A percentile compares a stretch with the other conserved stretches of the same genome.
These are phyloP conservation scores for Closterium sp. DNA, from an alignment of 139 green algal genomes.

Conservation along the genomic window DNA sequence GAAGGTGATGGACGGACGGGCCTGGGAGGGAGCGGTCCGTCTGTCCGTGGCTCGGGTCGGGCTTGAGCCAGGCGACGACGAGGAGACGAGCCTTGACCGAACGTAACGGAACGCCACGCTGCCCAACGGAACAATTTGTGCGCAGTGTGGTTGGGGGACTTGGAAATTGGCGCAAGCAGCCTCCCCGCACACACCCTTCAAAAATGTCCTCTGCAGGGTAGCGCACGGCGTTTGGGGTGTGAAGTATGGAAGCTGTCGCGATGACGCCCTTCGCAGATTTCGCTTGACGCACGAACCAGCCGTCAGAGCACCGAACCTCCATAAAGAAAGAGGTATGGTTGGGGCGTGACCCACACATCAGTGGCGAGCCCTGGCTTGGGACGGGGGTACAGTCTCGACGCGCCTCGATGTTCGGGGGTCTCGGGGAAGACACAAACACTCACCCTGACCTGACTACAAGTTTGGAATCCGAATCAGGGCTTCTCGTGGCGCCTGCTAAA, in stretches of 20 bases:
- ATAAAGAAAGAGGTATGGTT: neutral
- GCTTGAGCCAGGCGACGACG: neutral
- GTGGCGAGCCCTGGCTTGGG: too few species aligned
- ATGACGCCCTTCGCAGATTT: neutral
- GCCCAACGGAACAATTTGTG: neutral
- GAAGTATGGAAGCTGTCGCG: too few species aligned
- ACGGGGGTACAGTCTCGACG: neutral
- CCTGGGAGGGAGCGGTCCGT: too few species aligned
- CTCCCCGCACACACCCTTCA: neutral
- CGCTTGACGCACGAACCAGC: neutral
- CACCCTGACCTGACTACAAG: neutral
- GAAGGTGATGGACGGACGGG: neutral
- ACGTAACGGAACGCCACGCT: neutral
- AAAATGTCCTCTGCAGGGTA: too few species aligned
- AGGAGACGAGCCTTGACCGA: neutral
- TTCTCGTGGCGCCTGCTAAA: neutral
- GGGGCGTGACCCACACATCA: neutral
- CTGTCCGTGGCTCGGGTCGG: neutral
- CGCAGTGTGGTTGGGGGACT: too few species aligned
- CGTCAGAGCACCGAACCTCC: neutral
- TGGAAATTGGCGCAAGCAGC: neutral
- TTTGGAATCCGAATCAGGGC: neutral
- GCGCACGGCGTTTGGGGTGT: too few species aligned
- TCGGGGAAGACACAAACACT: neutral
- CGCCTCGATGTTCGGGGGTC: neutral